A percentile compares a stretch with the other conserved stretches of the same genome.
Conservation (phyloP, 345 rosid genomes). For the Eucalyptus coolabah region DNA sequence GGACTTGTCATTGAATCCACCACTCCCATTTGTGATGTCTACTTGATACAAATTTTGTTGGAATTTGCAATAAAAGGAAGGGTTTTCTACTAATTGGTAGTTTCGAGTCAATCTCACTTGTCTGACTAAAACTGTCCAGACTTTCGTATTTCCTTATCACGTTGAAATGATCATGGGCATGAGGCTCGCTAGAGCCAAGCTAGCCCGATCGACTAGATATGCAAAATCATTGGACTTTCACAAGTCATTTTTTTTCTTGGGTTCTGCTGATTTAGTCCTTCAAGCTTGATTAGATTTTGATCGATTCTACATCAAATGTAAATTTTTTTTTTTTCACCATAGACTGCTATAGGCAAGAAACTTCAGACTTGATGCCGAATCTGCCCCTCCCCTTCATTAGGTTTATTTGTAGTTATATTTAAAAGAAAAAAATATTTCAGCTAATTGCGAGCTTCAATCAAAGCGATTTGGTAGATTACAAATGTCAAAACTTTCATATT, state of each 20-base stretch:
- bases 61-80: not conserved
- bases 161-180: not conserved
- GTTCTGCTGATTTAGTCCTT: accelerated
- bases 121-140: accelerated
- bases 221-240: not conserved
- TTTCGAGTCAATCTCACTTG: not conserved
- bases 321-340: too few species aligned
- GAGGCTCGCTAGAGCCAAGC: not conserved
- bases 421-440: not conserved
- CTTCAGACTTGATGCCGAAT: not conserved
- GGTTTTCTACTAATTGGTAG: not conserved
- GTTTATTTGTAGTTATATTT: not conserved
- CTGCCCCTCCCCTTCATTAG: not conserved
- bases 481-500: not conserved
- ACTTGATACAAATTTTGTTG: not conserved
- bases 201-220: not conserved
- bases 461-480: not conserved
- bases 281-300: not conserved
- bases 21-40: not conserved
- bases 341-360: not conserved
- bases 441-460: not conserved
- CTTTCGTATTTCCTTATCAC: not conserved
- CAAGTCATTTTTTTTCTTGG: too few species aligned
- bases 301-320: not conserved
- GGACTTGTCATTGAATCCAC: not conserved